Evolutionary conservation across 768 basidiomycete species (phyloP).

Genomic region (Mycena polygramma): DNA sequence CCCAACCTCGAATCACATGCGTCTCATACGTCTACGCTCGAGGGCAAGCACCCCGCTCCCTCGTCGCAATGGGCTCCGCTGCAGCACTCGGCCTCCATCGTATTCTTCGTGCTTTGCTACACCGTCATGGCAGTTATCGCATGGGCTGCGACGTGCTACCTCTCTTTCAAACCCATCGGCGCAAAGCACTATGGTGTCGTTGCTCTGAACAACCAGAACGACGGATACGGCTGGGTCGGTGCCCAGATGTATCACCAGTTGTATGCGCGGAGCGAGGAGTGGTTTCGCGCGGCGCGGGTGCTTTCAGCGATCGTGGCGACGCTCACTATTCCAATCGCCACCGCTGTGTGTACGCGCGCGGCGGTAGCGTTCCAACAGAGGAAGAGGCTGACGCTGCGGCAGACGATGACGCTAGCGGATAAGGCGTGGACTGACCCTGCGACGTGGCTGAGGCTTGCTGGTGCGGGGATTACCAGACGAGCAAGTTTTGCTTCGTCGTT

Average conservation of each 20-base stretch:
- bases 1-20: slow-evolving; percentile 5
- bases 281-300: slow-evolving; percentile 26
- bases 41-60: slow-evolving; percentile 11
- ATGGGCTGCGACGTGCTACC: slow-evolving; percentile 26
- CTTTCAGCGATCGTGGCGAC: slow-evolving; percentile 14
- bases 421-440: slow-evolving; percentile 19
- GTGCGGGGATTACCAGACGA: background rate
- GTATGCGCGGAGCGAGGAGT: slow-evolving; percentile 20
- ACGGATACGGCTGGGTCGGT: slow-evolving; percentile 14
- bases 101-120: slow-evolving; percentile 6
- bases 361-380: slow-evolving; percentile 30
- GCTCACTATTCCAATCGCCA: slow-evolving; percentile 24
- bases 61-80: slow-evolving; percentile 19
- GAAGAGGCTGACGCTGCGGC: slow-evolving; percentile 15
- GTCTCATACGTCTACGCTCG: slow-evolving; percentile 14
- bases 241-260: slow-evolving; percentile 14
- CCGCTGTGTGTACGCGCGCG: slow-evolving; percentile 21
- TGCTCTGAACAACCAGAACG: slow-evolving; percentile 12
- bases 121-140: slow-evolving; percentile 3
- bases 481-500: slow-evolving; percentile 26
- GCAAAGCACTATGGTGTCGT: slow-evolving; percentile 25
- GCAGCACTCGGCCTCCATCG: slow-evolving; percentile 13
- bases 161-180: slow-evolving; percentile 30
- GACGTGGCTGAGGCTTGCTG: slow-evolving; percentile 10
- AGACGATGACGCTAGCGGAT: slow-evolving; percentile 24